Conservation (phyloP, 2,329 filamentous ascomycete species). For the Paradendryphiella salina region DNA sequence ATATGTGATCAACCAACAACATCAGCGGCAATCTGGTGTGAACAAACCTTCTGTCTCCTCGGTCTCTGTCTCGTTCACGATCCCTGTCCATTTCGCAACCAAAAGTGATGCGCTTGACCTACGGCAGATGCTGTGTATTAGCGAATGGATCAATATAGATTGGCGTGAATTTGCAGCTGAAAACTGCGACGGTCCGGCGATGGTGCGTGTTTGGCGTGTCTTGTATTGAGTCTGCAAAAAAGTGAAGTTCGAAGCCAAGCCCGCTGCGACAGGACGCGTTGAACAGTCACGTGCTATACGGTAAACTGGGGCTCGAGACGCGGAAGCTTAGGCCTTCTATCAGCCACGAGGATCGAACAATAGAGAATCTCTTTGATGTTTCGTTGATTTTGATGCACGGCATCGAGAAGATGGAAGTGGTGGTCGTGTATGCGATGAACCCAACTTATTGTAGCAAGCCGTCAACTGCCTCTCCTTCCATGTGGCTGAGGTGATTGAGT, state of each 20-base stretch:
- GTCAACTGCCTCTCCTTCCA: not conserved
- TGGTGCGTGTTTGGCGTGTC: conserved; percentile 10
- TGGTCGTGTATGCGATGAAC: not conserved
- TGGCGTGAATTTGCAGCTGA: conserved; percentile 1
- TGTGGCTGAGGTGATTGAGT: not conserved
- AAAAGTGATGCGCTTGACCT: not conserved
- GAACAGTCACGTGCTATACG: conserved; percentile 14
- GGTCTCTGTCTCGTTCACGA: conserved; percentile 49
- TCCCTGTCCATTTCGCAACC: conserved; percentile 43
- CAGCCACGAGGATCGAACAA: conserved; percentile 3
- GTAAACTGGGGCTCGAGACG: conserved; percentile 1
- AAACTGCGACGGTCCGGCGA: conserved; percentile 3
- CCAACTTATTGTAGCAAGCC: not conserved
- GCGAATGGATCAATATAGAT: not conserved
- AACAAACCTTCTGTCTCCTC: conserved; percentile 52
- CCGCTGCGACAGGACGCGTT: conserved; percentile 16
- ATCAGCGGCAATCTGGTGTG: conserved; percentile 21
- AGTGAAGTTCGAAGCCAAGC: conserved; percentile 35
- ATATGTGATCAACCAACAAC: conserved; percentile 1
- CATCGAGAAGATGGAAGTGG: not conserved
- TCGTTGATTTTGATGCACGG: not conserved
- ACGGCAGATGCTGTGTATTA: conserved; percentile 3
- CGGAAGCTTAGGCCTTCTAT: conserved; percentile 1
- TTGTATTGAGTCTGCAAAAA: conserved; percentile 27
- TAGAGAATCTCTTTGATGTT: not conserved